A percentile compares a stretch with the other conserved stretches of the same genome.
Evolutionary conservation across 1,139 yeast species (phyloP).

Genomic region (Kazachstania sp.): DNA sequence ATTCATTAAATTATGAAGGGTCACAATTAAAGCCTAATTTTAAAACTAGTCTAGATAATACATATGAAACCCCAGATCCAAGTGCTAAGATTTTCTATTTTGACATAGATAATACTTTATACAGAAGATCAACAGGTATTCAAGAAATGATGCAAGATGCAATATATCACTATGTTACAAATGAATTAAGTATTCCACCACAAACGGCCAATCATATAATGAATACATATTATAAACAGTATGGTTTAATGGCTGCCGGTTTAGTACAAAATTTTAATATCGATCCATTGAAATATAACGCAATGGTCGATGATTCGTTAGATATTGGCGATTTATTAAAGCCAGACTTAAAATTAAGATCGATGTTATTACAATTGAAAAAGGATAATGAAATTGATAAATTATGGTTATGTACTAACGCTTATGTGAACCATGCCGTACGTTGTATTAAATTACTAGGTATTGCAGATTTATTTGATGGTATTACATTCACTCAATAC

Average conservation of each 20-base stretch:
- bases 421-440: constrained; percentile 81
- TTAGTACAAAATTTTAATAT: constrained; percentile 62
- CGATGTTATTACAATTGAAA: constrained; percentile 42
- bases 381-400: constrained; percentile 41
- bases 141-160: constrained; percentile 82
- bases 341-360: constrained; percentile 50
- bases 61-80: constrained; percentile 11
- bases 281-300: constrained; percentile 81
- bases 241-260: constrained; percentile 91
- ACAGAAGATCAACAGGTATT: constrained; percentile 61
- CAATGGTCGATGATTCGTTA: constrained; percentile 85
- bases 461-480: constrained; percentile 84
- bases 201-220: constrained; percentile 70
- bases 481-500: constrained; percentile 88
- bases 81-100: constrained; percentile 55
- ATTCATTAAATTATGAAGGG: constrained; percentile 30
- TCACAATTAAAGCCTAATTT: constrained; percentile 17
- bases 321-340: constrained; percentile 67
- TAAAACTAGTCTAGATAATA: constrained; percentile 17
- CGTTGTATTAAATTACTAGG: constrained; percentile 73
- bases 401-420: constrained; percentile 88
- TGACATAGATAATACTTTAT: constrained; percentile 88
- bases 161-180: constrained; percentile 73
- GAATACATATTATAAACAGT: constrained; percentile 66
- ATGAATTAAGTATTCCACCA: constrained; percentile 48